These are phyloP conservation scores for Colletotrichum tropicicola DNA, from an alignment of 2,329 filamentous ascomycete species.

Conservation along the genomic window DNA sequence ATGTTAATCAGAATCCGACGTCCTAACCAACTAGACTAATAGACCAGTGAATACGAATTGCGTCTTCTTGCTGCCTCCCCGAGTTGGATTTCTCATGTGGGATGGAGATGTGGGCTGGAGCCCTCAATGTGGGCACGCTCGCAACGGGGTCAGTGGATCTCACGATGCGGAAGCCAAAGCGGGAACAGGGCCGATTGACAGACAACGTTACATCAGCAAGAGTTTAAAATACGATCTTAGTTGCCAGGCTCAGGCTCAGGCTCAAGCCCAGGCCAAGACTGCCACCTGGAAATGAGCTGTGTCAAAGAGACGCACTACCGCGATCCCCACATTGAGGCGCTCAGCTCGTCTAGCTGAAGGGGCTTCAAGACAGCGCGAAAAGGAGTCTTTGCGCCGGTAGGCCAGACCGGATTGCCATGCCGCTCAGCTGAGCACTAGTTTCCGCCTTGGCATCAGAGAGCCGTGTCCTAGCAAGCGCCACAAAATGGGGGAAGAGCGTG, in stretches of 20 bases:
- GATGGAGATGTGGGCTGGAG: neutral
- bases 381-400: neutral
- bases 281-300: too few relatives aligned
- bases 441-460: neutral
- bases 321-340: too few relatives aligned
- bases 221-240: too few relatives aligned
- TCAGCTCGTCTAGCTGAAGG: neutral
- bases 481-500: neutral
- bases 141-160: neutral
- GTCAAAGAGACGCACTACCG: too few relatives aligned
- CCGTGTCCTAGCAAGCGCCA: neutral
- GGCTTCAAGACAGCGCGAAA: neutral
- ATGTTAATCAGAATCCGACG: constrained; percentile 6
- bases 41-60: neutral
- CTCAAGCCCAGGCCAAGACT: too few relatives aligned
- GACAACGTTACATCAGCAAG: too few relatives aligned
- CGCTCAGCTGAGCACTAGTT: neutral
- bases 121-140: neutral
- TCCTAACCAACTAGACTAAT: constrained; percentile 21
- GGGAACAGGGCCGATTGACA: too few relatives aligned
- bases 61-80: neutral
- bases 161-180: too few relatives aligned
- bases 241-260: too few relatives aligned
- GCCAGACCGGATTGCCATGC: neutral
- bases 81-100: neutral